A percentile compares a stretch with the other conserved stretches of the same genome.
These are phyloP conservation scores for Pulicaria dysenterica DNA, from an alignment of 129 eudicot species.

Conservation along the genomic window DNA sequence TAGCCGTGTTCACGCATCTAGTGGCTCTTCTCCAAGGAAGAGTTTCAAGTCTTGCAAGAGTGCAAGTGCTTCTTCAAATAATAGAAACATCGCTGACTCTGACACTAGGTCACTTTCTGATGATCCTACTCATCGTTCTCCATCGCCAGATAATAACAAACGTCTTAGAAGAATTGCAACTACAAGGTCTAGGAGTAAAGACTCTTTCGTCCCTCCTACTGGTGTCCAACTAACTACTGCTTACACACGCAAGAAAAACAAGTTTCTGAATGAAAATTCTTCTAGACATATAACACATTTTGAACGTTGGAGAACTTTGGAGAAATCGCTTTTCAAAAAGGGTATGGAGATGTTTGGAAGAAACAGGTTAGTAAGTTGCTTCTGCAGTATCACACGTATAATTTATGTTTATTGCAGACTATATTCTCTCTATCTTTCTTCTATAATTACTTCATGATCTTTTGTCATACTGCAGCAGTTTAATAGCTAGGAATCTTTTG, in stretches of 20 bases:
- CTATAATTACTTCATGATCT: neutral
- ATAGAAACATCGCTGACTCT: slow-evolving; percentile 42
- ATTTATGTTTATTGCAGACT: slow-evolving; percentile 15
- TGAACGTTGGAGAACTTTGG: slow-evolving; percentile 67
- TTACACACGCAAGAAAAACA: slow-evolving; percentile 43
- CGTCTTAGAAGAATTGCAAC: slow-evolving; percentile 37
- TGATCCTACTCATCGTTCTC: slow-evolving; percentile 25
- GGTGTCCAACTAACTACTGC: slow-evolving; percentile 31
- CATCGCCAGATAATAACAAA: slow-evolving; percentile 42
- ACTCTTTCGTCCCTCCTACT: slow-evolving; percentile 31
- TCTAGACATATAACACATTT: slow-evolving; percentile 35
- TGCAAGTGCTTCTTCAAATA: slow-evolving; percentile 64
- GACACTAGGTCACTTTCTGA: slow-evolving; percentile 46
- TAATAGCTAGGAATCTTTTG: slow-evolving; percentile 77
- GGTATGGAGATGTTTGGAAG: slow-evolving; percentile 75
- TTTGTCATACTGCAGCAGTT: slow-evolving; percentile 56
- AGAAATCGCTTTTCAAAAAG: slow-evolving; percentile 66
- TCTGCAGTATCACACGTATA: neutral
- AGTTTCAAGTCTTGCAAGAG: slow-evolving; percentile 52
- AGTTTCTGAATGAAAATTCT: slow-evolving; percentile 43
- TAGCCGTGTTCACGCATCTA: slow-evolving; percentile 28
- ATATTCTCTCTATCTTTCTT: neutral
- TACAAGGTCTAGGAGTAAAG: slow-evolving; percentile 43
- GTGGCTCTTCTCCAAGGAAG: slow-evolving; percentile 40
- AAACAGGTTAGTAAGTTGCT: slow-evolving; percentile 59